Evolutionary conservation across 1,284 basidiomycete genomes (phyloP), one percentile per base, ranked within the genome.

Genomic region (Leccinum glutinopallens): DNA sequence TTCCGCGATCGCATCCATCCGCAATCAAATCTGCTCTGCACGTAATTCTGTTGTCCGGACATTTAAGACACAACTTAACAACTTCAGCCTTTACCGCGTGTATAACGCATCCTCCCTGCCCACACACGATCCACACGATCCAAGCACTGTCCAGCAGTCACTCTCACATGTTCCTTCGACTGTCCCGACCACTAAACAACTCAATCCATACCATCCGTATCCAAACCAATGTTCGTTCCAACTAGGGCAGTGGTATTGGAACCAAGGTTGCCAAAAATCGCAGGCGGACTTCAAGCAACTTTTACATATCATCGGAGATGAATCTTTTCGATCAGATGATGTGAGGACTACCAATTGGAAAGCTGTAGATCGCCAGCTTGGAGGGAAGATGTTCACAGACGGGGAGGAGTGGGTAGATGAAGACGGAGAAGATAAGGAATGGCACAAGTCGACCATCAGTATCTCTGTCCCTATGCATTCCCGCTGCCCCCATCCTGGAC

Each of bases 321-420:
- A 57, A 19, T 8, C 13, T 9, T 57, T 57, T 39, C 56, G 56
- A 39, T n/a, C n/a, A 15, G 56, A 57, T 12, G 35, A 57, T 57
- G 56, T 57, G 56, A 57, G 15, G 35, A 39, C 33, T 15, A 57
- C 56, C n/a, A 57, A 57, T 22, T 57, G 56, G 56, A 57, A 57
- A 9, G 33, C 56, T 6, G 12, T 57, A 7, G 35, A 57, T 57
- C 35, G 35, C n/a, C n/a, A 57, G 19, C 56, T 57, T 25, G 35
- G 56, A 57, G 56, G 56, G 56, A 57, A 25, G 22, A 39, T 9
- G 8, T 57, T 57, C 3, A 39, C 19, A 12, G 33, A 22, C 12
- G 6, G 19, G n/a, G 35, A 57, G 13, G 56, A 39, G 19, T 57
- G 56, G 56, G 35, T 57, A 57, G 56, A 57, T 56, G 32, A 32